Conservation (phyloP, 352 stramenopile genomes). For the Pythium oligandrum region DNA sequence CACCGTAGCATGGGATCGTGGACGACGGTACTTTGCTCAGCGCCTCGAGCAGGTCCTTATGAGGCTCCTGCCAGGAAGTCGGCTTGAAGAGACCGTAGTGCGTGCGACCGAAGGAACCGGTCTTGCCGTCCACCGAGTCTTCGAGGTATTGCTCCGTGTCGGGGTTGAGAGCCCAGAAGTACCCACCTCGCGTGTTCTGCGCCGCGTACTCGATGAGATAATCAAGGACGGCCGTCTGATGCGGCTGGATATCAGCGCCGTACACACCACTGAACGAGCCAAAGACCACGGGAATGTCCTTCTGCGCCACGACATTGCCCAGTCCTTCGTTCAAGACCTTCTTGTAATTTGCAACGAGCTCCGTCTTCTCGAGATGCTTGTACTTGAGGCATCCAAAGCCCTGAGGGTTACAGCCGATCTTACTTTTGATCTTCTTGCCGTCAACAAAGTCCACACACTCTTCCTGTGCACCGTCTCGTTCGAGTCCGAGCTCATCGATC, state of each 20-base stretch:
- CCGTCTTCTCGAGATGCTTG: conserved; percentile 23
- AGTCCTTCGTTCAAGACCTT: conserved; percentile 40
- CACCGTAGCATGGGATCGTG: conserved; percentile 58
- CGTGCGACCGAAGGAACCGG: conserved; percentile 39
- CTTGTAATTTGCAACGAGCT: conserved; percentile 30
- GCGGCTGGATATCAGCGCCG: conserved; percentile 30
- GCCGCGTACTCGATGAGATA: conserved; percentile 56
- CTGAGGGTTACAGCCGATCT: conserved; percentile 28
- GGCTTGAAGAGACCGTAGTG: conserved; percentile 58
- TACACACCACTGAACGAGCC: conserved; percentile 69
- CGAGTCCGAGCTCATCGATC: conserved; percentile 21
- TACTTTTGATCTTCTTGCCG: conserved; percentile 28
- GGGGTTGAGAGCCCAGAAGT: conserved; percentile 65
- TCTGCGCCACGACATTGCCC: conserved; percentile 24
- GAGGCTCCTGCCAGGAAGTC: conserved; percentile 46
- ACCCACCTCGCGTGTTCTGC: conserved; percentile 40
- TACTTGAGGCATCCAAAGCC: conserved; percentile 40
- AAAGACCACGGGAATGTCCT: conserved; percentile 42
- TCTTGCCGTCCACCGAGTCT: conserved; percentile 34
- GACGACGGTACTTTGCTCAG: conserved; percentile 36
- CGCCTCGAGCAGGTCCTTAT: conserved; percentile 42
- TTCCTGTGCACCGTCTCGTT: conserved; percentile 13
- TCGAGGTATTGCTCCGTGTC: conserved; percentile 56
- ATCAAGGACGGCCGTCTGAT: conserved; percentile 52
- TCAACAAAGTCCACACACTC: conserved; percentile 44